These are phyloP conservation scores for Fonsecaea pugnacius DNA, from an alignment of 2,329 filamentous ascomycete species.

Conservation along the genomic window DNA sequence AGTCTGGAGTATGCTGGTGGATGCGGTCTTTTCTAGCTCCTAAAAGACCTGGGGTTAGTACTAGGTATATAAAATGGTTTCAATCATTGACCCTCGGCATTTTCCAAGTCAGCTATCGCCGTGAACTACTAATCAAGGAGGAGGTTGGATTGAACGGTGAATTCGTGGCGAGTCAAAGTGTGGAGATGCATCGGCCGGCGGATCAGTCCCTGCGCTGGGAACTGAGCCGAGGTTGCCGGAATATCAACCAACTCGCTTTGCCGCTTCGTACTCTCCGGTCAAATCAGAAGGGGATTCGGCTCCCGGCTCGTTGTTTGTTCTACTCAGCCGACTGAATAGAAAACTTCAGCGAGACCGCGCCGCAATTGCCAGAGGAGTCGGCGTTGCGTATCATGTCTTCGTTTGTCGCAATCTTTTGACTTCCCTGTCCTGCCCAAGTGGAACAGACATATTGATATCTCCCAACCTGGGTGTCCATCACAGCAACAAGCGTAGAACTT, in stretches of 20 bases:
- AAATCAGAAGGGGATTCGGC: neutral
- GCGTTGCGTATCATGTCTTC: too few relatives aligned
- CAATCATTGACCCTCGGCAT: slow-evolving; percentile 12
- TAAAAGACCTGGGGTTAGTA: neutral
- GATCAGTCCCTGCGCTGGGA: slow-evolving; percentile 2
- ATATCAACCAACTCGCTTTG: neutral
- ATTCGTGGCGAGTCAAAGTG: neutral
- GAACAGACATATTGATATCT: too few relatives aligned
- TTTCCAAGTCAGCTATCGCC: slow-evolving; percentile 4
- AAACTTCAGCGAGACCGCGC: too few relatives aligned
- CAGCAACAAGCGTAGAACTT: too few relatives aligned
- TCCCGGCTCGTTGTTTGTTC: neutral
- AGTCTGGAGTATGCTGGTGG: neutral
- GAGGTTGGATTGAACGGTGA: neutral
- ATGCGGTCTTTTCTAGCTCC: neutral
- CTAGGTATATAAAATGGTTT: slow-evolving; percentile 7
- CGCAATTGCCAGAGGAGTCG: too few relatives aligned
- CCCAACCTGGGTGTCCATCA: too few relatives aligned
- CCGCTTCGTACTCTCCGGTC: neutral
- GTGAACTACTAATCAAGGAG: slow-evolving; percentile 1
- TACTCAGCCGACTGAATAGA: neutral
- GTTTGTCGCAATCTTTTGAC: too few relatives aligned
- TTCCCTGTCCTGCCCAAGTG: too few relatives aligned
- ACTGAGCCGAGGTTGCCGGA: slow-evolving; percentile 10
- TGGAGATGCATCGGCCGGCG: neutral